Evolutionary conservation across 306 rosid species (phyloP).

Genomic region (Biancaea sappan): DNA sequence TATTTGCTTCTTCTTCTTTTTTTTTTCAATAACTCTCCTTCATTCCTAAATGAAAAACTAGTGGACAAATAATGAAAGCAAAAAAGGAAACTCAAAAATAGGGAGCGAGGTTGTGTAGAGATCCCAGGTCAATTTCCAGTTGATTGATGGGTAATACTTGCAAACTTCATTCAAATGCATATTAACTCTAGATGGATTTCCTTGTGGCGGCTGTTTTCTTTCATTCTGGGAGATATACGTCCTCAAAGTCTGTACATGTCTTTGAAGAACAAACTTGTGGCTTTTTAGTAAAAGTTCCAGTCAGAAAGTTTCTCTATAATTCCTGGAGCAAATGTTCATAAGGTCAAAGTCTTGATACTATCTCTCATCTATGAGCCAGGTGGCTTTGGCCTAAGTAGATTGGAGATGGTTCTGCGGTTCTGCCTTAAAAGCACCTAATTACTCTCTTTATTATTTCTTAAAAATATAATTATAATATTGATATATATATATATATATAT

Average conservation of each 20-base stretch:
- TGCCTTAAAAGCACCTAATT: neutral
- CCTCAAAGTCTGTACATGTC: neutral
- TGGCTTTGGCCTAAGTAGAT: neutral
- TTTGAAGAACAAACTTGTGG: neutral
- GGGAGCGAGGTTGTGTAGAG: neutral
- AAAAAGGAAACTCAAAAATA: neutral
- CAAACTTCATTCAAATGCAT: neutral
- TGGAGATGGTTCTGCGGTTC: neutral
- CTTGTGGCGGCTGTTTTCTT: neutral
- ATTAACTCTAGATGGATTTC: slow-evolving; percentile 5
- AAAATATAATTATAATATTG: too few species aligned
- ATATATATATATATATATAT: too few species aligned
- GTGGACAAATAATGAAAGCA: slow-evolving; percentile 7
- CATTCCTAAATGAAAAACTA: neutral
- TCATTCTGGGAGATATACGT: neutral
- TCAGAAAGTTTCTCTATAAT: neutral
- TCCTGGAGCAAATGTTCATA: neutral
- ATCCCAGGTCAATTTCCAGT: neutral
- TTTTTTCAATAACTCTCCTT: slow-evolving; percentile 13
- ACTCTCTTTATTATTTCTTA: neutral
- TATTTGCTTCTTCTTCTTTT: slow-evolving; percentile 28
- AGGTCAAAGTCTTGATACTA: neutral
- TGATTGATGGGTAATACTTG: neutral
- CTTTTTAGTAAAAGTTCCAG: neutral
- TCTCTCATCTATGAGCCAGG: neutral